Conservation (phyloP, 2,329 filamentous ascomycete species). For the Fusarium lateritium region DNA sequence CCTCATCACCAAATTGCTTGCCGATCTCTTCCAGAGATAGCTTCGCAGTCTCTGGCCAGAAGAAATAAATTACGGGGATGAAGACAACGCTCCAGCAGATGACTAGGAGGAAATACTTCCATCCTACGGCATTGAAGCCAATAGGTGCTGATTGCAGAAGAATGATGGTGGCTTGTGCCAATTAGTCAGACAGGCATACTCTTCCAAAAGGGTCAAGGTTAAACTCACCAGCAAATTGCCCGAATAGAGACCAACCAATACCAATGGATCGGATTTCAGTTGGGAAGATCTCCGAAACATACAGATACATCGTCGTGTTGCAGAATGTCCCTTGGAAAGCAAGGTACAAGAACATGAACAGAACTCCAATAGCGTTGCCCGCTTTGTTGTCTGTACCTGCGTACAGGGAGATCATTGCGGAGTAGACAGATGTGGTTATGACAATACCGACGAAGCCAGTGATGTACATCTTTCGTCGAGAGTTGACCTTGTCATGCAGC, state of each 20-base stretch:
- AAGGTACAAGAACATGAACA: conserved; percentile 64
- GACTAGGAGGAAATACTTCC: conserved; percentile 66
- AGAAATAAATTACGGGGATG: conserved; percentile 52
- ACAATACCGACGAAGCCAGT: conserved; percentile 59
- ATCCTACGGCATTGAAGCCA: conserved; percentile 60
- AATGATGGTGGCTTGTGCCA: conserved; percentile 56
- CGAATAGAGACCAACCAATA: conserved; percentile 66
- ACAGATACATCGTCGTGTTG: conserved; percentile 59
- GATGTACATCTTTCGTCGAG: conserved; percentile 62
- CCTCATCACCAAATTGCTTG: conserved; percentile 62
- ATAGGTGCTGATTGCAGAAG: conserved; percentile 59
- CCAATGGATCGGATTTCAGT: conserved; percentile 66
- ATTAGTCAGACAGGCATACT: fast-evolving
- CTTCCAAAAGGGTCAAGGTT: fast-evolving
- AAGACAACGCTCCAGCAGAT: conserved; percentile 58
- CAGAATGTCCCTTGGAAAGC: conserved; percentile 63
- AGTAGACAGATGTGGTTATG: conserved; percentile 54
- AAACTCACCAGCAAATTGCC: conserved; percentile 59
- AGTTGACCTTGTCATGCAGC: conserved; percentile 63
- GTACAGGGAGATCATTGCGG: conserved; percentile 55
- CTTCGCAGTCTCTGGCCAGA: conserved; percentile 51
- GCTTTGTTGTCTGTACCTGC: conserved; percentile 56
- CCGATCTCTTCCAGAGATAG: conserved; percentile 60
- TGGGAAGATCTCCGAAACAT: conserved; percentile 58
- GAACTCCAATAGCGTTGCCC: conserved; percentile 58